Percentiles rank a stretch among this genome's conserved stretches.
These are phyloP conservation scores for Trichophyton verrucosum DNA, from an alignment of 2,329 filamentous ascomycete species.

Conservation along the genomic window DNA sequence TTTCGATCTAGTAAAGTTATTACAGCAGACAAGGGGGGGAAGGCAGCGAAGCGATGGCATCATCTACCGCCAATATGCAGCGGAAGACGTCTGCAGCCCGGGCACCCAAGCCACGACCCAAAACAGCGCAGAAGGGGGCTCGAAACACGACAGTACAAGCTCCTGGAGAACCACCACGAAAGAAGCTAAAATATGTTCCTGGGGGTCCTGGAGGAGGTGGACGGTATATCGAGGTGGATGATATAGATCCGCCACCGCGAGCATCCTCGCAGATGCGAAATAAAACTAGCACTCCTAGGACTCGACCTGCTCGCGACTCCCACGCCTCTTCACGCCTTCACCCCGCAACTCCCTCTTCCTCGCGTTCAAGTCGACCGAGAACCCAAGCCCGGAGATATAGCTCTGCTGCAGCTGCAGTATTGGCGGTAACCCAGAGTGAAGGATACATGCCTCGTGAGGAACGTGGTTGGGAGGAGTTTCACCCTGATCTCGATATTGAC, in stretches of 20 bases:
- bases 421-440: conserved; percentile 80
- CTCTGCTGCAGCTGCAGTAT: conserved; percentile 71
- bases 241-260: conserved; percentile 44
- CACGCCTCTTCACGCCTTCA: conserved; percentile 25
- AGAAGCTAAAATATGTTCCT: conserved; percentile 67
- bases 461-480: conserved; percentile 94
- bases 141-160: conserved; percentile 19
- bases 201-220: conserved; percentile 79
- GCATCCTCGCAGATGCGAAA: background rate
- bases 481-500: conserved; percentile 87
- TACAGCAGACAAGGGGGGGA: background rate
- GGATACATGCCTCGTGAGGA: conserved; percentile 97
- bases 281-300: conserved; percentile 26
- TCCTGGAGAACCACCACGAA: conserved; percentile 49
- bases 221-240: conserved; percentile 64
- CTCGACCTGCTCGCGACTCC: conserved; percentile 33
- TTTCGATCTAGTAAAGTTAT: background rate
- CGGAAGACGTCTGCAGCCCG: conserved; percentile 19
- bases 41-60: background rate
- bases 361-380: conserved; percentile 31
- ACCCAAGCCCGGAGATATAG: conserved; percentile 52
- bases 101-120: conserved; percentile 21
- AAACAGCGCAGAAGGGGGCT: conserved; percentile 22
- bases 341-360: conserved; percentile 18
- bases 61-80: conserved; percentile 21